A percentile compares a stretch with the other conserved stretches of the same genome.
Conservation (phyloP, 2,329 filamentous ascomycete genomes). For the Coniochaeta sp. region DNA sequence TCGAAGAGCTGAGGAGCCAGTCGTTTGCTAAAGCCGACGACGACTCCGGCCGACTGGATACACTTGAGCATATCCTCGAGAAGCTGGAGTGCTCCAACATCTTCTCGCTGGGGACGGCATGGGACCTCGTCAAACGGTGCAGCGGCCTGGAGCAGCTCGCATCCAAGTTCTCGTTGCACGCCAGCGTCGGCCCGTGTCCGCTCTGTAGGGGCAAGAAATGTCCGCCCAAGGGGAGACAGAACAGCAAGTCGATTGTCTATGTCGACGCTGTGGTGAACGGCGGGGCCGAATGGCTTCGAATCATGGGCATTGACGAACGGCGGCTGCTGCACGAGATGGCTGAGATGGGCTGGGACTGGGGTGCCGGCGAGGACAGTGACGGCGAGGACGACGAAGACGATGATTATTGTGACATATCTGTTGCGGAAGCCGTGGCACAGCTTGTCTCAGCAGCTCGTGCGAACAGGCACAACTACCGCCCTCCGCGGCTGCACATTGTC, state of each 20-base stretch:
- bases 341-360: slow-evolving; percentile 17
- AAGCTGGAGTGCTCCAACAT: not conserved
- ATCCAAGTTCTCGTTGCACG: not conserved
- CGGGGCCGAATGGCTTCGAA: slow-evolving; percentile 19
- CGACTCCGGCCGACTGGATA: not conserved
- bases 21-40: not conserved
- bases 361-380: slow-evolving; percentile 11
- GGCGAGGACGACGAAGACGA: slow-evolving; percentile 9
- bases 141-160: not conserved
- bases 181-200: not conserved
- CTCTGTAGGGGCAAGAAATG: slow-evolving; percentile 4
- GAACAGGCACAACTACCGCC: slow-evolving; percentile 7
- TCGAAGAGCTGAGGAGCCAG: not conserved
- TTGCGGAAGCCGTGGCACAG: slow-evolving; percentile 4
- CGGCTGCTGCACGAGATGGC: slow-evolving; percentile 17
- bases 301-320: slow-evolving; percentile 16
- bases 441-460: slow-evolving; percentile 3
- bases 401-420: slow-evolving; percentile 5
- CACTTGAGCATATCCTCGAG: not conserved
- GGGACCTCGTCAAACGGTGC: slow-evolving; percentile 1
- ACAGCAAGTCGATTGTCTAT: not conserved
- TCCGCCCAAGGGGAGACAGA: slow-evolving; percentile 1
- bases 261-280: slow-evolving; percentile 19
- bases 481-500: slow-evolving; percentile 9
- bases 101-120: not conserved